Conservation (phyloP, 1,284 basidiomycete species). For the Clitocybe nebularis region DNA sequence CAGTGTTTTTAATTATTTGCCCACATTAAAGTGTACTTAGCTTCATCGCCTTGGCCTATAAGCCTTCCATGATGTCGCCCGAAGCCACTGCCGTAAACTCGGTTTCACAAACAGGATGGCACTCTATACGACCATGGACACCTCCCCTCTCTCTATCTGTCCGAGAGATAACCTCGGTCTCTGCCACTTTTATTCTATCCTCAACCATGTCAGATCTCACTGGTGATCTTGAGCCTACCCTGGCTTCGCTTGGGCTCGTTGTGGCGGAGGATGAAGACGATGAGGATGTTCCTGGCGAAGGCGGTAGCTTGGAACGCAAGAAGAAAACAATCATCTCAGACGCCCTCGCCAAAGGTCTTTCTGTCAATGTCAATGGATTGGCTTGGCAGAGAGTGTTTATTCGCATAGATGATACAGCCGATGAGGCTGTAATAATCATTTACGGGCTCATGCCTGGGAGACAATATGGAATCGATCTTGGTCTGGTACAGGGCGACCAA, state of each 20-base stretch:
- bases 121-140: constrained; percentile 70
- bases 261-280: constrained; percentile 38
- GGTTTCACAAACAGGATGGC: constrained; percentile 43
- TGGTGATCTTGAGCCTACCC: constrained; percentile 34
- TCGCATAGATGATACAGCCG: constrained; percentile 68
- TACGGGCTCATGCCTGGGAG: constrained; percentile 77
- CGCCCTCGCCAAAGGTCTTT: constrained; percentile 66
- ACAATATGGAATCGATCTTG: constrained; percentile 77
- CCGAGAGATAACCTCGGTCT: constrained; percentile 77
- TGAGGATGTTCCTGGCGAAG: constrained; percentile 34
- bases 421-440: constrained; percentile 78
- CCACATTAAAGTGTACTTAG: neutral
- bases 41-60: too few species aligned
- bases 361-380: constrained; percentile 71
- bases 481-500: constrained; percentile 59
- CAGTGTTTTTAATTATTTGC: too few species aligned
- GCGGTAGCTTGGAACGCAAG: constrained; percentile 20
- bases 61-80: neutral
- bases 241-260: constrained; percentile 41
- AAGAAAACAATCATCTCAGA: constrained; percentile 54
- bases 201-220: constrained; percentile 38
- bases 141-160: constrained; percentile 65
- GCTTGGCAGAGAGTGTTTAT: constrained; percentile 75
- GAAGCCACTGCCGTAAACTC: constrained; percentile 16
- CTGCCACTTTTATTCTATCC: constrained; percentile 72